Percentiles rank a stretch among this genome's conserved stretches.
Evolutionary conservation across 179 eudicot species (phyloP).

Genomic region (Beta macrorhiza): DNA sequence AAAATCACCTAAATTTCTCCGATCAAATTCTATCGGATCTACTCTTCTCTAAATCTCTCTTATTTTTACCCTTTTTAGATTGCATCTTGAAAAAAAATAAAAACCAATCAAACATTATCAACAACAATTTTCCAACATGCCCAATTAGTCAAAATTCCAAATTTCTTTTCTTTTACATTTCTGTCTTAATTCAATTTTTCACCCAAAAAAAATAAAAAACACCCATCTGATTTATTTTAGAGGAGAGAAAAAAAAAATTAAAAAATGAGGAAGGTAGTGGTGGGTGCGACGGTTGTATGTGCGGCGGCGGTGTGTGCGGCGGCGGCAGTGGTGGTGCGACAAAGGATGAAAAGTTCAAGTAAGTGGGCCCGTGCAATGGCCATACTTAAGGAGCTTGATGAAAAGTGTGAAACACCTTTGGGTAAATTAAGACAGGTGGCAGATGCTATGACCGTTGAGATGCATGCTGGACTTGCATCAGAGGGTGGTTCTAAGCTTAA

Average conservation of each 20-base stretch:
- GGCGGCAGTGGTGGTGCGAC: constrained; percentile 64
- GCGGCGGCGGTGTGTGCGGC: constrained; percentile 70
- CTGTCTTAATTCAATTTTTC: background rate
- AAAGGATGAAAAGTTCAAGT: constrained; percentile 55
- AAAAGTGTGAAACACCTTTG: constrained; percentile 60
- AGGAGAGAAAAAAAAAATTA: too few species aligned
- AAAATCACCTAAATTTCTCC: constrained; percentile 10
- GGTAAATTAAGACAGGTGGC: constrained; percentile 82
- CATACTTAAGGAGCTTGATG: constrained; percentile 72
- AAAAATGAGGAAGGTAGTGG: constrained; percentile 74
- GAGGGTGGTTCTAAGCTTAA: constrained; percentile 95
- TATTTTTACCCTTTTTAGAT: constrained; percentile 9
- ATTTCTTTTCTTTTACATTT: too few species aligned
- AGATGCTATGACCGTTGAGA: constrained; percentile 94
- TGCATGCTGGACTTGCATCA: constrained; percentile 97
- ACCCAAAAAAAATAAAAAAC: background rate
- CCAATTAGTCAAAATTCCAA: background rate
- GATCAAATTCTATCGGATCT: constrained; percentile 18
- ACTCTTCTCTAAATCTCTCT: background rate
- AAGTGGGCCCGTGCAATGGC: constrained; percentile 67
- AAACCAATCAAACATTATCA: background rate
- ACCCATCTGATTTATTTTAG: background rate
- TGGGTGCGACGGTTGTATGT: constrained; percentile 59
- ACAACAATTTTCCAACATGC: background rate
- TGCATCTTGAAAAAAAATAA: constrained; percentile 16